These are phyloP conservation scores for Malus hybrid DNA, from an alignment of 331 rosid species.

Conservation along the genomic window DNA sequence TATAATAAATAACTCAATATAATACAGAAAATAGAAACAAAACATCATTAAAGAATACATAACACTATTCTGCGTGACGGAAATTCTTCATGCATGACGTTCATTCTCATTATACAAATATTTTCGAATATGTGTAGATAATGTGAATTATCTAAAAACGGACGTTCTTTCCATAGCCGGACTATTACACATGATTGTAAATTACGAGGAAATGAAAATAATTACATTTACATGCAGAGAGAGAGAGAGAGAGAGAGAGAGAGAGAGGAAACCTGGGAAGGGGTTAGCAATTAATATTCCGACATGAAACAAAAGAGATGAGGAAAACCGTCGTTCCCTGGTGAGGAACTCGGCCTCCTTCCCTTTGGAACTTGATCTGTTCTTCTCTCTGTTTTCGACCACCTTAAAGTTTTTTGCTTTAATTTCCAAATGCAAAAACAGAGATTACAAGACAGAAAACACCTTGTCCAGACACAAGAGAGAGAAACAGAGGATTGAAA, in stretches of 20 bases:
- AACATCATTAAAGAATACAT: background rate
- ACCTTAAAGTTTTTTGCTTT: background rate
- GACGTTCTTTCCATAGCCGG: background rate
- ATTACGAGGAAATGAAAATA: background rate
- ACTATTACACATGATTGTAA: background rate
- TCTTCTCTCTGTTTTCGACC: background rate
- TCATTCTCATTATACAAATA: background rate
- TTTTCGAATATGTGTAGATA: too few species aligned
- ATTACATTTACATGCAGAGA: background rate
- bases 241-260: background rate
- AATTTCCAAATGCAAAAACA: background rate
- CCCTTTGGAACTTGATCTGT: background rate
- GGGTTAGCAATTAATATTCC: background rate
- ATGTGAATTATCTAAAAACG: background rate
- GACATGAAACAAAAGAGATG: background rate
- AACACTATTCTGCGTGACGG: background rate
- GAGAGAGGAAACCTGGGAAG: background rate
- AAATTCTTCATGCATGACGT: background rate
- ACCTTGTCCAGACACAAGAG: background rate
- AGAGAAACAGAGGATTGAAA: background rate
- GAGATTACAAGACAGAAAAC: background rate
- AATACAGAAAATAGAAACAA: too few species aligned
- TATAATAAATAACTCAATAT: too few species aligned
- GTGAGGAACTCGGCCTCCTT: constrained; percentile 30
- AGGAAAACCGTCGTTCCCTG: constrained; percentile 24